Base-by-base conservation (phyloP, 116 monocot species). In the Phalaenopsis hybrid region DNA sequence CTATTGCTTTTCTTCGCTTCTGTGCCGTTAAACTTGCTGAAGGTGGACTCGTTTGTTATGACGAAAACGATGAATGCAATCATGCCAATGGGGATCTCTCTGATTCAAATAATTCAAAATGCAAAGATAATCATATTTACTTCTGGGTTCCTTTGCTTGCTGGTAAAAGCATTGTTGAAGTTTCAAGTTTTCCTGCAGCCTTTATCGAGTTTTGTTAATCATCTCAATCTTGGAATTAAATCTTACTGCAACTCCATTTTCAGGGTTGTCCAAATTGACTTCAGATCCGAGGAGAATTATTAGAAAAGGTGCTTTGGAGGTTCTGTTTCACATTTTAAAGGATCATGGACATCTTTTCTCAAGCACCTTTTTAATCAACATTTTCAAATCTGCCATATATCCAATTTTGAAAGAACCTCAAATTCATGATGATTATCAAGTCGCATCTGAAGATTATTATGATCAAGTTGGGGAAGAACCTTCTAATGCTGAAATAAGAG, bases 1-100 rank as follows among this genome's bases (percentile, higher is more conserved):
- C 99, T 81, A 95, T 99, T 85, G 99, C 92, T 44, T 99, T 95
- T 85, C 92, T 95, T 81, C 92, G 99, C 18, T 95, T 95, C 85
- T 99, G 95, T 88, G 95, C 99, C 84, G 95, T 92, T 74, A 99
- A 99, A 76, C 93, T 99, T 84, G 95, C 95, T 25, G 95, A 99
- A 83, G 99, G 89, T 70, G 96, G 89, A 50, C 87, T 99, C n/a
- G 88, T 93, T 61, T 89, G 90, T 75, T 87, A 87, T 84, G 92
- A 92, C 74, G 87, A 92, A 87, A 90, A 87, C 46, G 46, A 43
- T 12, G 85, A 86, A 44, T 75, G 75, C 45, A 41, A 28, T n/a
- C 81, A 86, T 78, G 87, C 85, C 78, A 92, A 85, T 78, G 82
- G 78, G 79, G 91, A 84, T 86, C 67, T 75, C 77, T 75, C 85